These are phyloP conservation scores for Colletotrichum orbiculare DNA, from an alignment of 2,329 filamentous ascomycete species.

Conservation along the genomic window DNA sequence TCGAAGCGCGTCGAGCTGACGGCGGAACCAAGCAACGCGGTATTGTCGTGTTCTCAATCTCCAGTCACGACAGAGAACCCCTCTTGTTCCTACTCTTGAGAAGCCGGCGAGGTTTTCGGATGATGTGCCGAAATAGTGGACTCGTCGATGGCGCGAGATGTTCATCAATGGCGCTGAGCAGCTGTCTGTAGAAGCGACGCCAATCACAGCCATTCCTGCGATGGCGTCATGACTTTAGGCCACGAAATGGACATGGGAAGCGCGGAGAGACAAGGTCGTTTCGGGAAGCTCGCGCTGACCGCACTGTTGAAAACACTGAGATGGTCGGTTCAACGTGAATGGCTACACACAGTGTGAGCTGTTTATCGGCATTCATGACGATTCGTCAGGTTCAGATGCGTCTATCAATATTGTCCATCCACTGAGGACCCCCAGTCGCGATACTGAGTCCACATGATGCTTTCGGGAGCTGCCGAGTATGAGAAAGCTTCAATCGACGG, in stretches of 20 bases:
- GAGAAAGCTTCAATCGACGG: constrained; percentile 30
- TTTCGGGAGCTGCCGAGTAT: constrained; percentile 24
- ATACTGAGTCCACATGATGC: constrained; percentile 12
- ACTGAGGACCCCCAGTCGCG: background rate
- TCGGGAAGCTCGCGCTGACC: background rate
- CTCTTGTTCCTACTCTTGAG: background rate
- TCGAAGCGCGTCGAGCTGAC: too few relatives aligned
- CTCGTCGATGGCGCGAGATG: constrained; percentile 20
- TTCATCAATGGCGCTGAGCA: constrained; percentile 21
- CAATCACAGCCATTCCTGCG: constrained; percentile 7
- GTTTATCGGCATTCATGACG: constrained; percentile 6
- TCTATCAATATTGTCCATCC: constrained; percentile 14
- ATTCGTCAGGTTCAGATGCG: constrained; percentile 15
- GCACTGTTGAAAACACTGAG: background rate
- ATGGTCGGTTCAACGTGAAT: fast-evolving
- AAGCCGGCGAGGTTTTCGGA: constrained; percentile 10
- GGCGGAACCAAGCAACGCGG: too few relatives aligned
- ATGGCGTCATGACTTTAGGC: constrained; percentile 12
- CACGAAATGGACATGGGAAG: constrained; percentile 15
- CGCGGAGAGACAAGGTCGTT: constrained; percentile 15
- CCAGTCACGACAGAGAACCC: background rate
- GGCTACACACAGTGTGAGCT: background rate
- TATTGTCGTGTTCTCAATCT: too few relatives aligned
- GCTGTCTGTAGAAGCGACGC: constrained; percentile 23
- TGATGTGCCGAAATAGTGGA: constrained; percentile 21